Base-by-base conservation (phyloP, 2,329 filamentous ascomycete genomes). In the Stagonosporopsis cucurbitacearum region DNA sequence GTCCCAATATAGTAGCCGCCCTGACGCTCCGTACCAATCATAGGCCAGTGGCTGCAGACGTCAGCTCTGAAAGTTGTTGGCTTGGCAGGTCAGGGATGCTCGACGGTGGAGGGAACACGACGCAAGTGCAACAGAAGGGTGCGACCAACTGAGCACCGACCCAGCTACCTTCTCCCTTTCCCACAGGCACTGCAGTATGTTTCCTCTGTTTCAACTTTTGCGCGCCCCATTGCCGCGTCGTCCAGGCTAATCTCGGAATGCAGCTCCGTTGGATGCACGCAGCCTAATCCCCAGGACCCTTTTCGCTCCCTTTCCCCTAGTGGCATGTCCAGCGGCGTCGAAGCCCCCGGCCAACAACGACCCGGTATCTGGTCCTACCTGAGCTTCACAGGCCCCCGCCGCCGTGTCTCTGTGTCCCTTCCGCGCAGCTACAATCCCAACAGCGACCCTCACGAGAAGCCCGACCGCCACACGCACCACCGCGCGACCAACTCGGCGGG, bases 281-380 rank as follows among this genome's bases (percentile, higher is more conserved):
- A 55, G 60, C 63, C 58, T 67, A 52, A 66, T 49, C 45, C 33
- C 41, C 49, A 57, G 55, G 58, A 57, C 61, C 65, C 62, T 63
- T 62, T 62, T 44, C 48, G 47, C 58, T 43, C 52, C 46, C 57
- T 58, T 61, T 58, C 55, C 78, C 55, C 50, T 60, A 58, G 63
- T 67, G 63, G 77, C 72, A 85, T 85, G 83, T 85, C 83, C 77
- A 82, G 81, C 76, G 79, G 79, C 63, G 74, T 81, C 65, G 79
- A 82, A 75, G 75, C 78, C 66, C 55, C 60, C 62, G 66, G 66
- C 63, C 78, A 77, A 74, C 75, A 76, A 68, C 78, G 77, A 68
- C 76, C 79, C 64, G 77, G 75, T 64, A 78, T 84, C 66, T 84
- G 81, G 78, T 82, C 82, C 45, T 82, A 84, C 72, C 75, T 82